phyloP scores from a whole-genome alignment of 192 early-diverging fungal genomes.

The Paraglomus brasilianum region DNA sequence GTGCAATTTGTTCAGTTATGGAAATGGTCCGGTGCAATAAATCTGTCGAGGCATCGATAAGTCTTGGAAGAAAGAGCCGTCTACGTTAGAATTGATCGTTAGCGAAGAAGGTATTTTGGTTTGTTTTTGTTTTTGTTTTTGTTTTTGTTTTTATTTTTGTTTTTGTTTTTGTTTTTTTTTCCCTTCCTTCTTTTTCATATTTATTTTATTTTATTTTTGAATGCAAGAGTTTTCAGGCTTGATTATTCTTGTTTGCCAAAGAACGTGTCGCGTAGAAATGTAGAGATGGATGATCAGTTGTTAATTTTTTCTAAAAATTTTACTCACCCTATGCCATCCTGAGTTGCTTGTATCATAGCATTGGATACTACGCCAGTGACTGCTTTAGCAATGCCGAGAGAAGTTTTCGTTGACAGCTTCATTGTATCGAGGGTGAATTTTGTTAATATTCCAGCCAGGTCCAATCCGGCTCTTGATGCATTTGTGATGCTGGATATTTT shows the following conservation, averaged over 20 bases:
- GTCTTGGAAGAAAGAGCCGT: slow-evolving; percentile 25
- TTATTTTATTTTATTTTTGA: no score
- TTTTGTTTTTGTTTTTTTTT: no score
- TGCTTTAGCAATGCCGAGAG: slow-evolving; percentile 5
- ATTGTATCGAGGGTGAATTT: slow-evolving; percentile 2
- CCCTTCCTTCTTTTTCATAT: no score
- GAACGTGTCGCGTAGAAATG: no score
- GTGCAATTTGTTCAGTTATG: slow-evolving; percentile 25
- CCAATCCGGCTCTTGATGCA: slow-evolving; percentile 12
- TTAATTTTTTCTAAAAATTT: no score
- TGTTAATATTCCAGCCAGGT: slow-evolving; percentile 18
- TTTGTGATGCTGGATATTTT: slow-evolving; percentile 18
- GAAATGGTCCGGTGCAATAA: slow-evolving; percentile 22
- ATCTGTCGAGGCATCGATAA: slow-evolving; percentile 15
- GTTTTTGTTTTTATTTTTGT: no score
- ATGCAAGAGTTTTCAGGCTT: no score
- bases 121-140: no score
- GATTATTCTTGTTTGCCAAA: no score
- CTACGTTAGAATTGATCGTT: not conserved
- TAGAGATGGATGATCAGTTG: no score
- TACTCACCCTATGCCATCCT: not conserved
- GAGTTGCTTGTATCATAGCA: slow-evolving; percentile 15
- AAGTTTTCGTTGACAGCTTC: slow-evolving; percentile 10
- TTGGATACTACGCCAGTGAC: slow-evolving; percentile 21
- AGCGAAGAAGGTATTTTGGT: no score